These are phyloP conservation scores for Berkeleyomyces basicola DNA, from an alignment of 2,329 filamentous ascomycete genomes.

Conservation along the genomic window DNA sequence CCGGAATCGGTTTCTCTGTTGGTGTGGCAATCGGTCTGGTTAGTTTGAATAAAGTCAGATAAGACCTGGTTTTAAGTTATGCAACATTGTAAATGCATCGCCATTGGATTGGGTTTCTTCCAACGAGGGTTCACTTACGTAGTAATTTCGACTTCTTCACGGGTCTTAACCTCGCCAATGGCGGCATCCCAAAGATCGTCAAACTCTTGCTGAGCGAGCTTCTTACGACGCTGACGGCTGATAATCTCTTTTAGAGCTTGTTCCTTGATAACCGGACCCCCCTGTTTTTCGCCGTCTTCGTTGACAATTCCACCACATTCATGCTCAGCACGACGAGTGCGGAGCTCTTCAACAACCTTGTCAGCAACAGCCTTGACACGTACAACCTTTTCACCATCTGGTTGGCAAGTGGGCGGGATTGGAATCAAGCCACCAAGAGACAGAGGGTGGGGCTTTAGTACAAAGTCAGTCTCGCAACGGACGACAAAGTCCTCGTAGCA, in stretches of 20 bases:
- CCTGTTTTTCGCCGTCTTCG: constrained; percentile 40
- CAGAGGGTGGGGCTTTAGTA: constrained; percentile 70
- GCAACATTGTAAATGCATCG: constrained; percentile 15
- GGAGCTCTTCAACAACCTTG: constrained; percentile 69
- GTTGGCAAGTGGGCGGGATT: constrained; percentile 79
- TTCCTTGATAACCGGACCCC: constrained; percentile 45
- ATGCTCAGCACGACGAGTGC: constrained; percentile 70
- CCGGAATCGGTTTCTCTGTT: constrained; percentile 53
- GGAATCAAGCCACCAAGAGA: constrained; percentile 67
- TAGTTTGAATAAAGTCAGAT: constrained; percentile 48
- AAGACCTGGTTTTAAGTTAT: constrained; percentile 17
- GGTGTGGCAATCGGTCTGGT: constrained; percentile 62
- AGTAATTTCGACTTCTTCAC: constrained; percentile 42
- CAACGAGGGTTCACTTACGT: constrained; percentile 31
- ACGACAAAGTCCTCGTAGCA: constrained; percentile 67
- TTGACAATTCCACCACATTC: constrained; percentile 66
- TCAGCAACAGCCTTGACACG: constrained; percentile 78
- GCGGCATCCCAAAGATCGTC: constrained; percentile 71
- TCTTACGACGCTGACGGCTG: constrained; percentile 58
- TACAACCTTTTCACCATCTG: constrained; percentile 81
- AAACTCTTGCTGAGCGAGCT: constrained; percentile 76
- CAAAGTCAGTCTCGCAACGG: constrained; percentile 72
- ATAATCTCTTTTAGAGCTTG: constrained; percentile 64
- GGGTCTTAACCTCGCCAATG: constrained; percentile 50
- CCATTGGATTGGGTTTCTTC: constrained; percentile 14